A percentile compares a stretch with the other conserved stretches of the same genome.
These are phyloP conservation scores for Candida nitratophila DNA, from an alignment of 805 yeast species.

Conservation along the genomic window DNA sequence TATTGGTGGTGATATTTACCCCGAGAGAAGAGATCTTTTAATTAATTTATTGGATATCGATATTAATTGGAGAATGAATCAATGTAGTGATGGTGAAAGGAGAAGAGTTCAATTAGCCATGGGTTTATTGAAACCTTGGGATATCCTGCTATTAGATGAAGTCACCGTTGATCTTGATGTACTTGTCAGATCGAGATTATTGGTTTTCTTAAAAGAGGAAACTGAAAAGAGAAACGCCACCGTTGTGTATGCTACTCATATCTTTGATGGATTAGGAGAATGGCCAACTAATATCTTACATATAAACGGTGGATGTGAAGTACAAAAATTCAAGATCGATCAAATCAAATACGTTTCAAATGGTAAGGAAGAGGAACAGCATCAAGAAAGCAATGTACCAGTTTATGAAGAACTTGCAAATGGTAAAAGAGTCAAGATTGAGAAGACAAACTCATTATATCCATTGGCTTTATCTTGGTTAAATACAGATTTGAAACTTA, in stretches of 20 bases:
- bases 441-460: constrained; percentile 49
- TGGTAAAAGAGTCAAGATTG: constrained; percentile 25
- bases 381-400: constrained; percentile 8
- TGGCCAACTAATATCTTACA: constrained; percentile 90
- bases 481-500: constrained; percentile 37
- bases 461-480: constrained; percentile 73
- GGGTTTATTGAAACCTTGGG: constrained; percentile 93
- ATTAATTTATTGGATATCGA: constrained; percentile 79
- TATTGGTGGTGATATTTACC: constrained; percentile 68
- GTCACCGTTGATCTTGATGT: constrained; percentile 97
- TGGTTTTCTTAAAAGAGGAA: constrained; percentile 67
- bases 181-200: constrained; percentile 69
- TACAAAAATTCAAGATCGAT: constrained; percentile 28
- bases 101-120: constrained; percentile 88
- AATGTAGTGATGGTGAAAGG: constrained; percentile 90
- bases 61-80: constrained; percentile 86
- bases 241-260: constrained; percentile 91
- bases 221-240: constrained; percentile 63
- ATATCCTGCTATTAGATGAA: constrained; percentile 80
- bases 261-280: constrained; percentile 85
- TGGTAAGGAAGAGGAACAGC: constrained; percentile 8
- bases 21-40: constrained; percentile 71
- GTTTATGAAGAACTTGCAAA: constrained; percentile 15
- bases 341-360: constrained; percentile 27
- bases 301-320: constrained; percentile 56